phyloP scores from a whole-genome alignment of 495 filamentous ascomycete genomes.

The Aspergillus carlsbadensis region DNA sequence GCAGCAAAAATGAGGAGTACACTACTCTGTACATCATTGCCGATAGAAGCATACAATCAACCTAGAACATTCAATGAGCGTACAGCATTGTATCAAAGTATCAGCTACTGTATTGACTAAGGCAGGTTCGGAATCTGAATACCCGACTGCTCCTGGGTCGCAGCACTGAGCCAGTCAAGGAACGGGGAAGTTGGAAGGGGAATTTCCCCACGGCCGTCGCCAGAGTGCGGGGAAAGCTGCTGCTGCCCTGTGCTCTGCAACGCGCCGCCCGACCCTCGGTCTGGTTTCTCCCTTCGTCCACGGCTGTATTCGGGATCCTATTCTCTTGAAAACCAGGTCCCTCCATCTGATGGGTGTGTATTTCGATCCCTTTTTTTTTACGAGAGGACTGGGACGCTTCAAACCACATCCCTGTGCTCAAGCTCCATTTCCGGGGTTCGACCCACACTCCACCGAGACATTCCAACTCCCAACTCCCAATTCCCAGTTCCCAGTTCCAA shows the following conservation, averaged over 20 bases:
- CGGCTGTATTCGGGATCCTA: slow-evolving; percentile 1
- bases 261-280: slow-evolving; percentile 5
- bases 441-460: not conserved
- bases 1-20: slow-evolving; percentile 14
- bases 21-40: slow-evolving; percentile 14
- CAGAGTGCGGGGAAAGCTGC: slow-evolving; percentile 19
- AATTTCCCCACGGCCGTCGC: not conserved
- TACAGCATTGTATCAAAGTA: no score
- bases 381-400: no score
- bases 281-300: not conserved
- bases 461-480: not conserved
- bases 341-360: not conserved
- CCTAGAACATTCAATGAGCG: slow-evolving; percentile 2
- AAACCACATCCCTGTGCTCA: not conserved
- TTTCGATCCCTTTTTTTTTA: not conserved
- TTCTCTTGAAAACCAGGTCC: not conserved
- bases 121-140: no score
- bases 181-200: not conserved
- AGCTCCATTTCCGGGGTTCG: not conserved
- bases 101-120: not conserved
- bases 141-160: no score
- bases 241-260: not conserved
- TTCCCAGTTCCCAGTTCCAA: not conserved
- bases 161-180: no score
- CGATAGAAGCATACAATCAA: slow-evolving; percentile 17